Conservation (phyloP, 1,284 basidiomycete genomes). For the Malassezia globosa region DNA sequence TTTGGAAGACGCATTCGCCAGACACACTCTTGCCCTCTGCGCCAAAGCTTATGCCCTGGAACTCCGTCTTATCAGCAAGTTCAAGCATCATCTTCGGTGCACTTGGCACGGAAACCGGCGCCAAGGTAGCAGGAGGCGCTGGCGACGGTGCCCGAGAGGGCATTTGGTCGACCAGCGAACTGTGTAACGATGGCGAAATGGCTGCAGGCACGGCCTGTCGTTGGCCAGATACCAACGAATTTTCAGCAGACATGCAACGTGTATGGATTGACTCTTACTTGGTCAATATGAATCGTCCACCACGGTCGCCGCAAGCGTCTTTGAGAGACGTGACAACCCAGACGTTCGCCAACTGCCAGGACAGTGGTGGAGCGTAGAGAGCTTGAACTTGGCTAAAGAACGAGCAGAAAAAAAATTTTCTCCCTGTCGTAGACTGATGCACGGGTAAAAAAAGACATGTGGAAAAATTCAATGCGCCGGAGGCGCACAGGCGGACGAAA, state of each 20-base stretch:
- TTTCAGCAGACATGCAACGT: neutral
- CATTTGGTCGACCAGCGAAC: constrained; percentile 22
- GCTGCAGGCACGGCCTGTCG: constrained; percentile 15
- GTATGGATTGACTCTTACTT: neutral
- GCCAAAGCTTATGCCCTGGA: constrained; percentile 83
- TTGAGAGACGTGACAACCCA: neutral
- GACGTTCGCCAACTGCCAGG: neutral
- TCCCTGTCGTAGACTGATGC: no score
- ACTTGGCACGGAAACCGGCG: constrained; percentile 17
- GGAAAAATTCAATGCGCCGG: no score
- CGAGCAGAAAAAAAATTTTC: no score
- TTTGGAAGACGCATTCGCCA: constrained; percentile 99
- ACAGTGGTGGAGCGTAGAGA: neutral
- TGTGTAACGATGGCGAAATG: constrained; percentile 25
- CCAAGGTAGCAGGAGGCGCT: constrained; percentile 16
- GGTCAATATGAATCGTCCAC: no score
- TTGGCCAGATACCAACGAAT: neutral
- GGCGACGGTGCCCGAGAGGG: constrained; percentile 19
- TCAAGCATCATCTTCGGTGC: constrained; percentile 61
- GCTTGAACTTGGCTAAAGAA: no score
- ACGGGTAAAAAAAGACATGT: no score
- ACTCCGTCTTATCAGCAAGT: constrained; percentile 78
- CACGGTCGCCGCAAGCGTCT: neutral
- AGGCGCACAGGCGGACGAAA: neutral
- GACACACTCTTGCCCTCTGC: constrained; percentile 78